phyloP scores from a whole-genome alignment of 2,329 filamentous ascomycete genomes.

The Fusarium musae region DNA sequence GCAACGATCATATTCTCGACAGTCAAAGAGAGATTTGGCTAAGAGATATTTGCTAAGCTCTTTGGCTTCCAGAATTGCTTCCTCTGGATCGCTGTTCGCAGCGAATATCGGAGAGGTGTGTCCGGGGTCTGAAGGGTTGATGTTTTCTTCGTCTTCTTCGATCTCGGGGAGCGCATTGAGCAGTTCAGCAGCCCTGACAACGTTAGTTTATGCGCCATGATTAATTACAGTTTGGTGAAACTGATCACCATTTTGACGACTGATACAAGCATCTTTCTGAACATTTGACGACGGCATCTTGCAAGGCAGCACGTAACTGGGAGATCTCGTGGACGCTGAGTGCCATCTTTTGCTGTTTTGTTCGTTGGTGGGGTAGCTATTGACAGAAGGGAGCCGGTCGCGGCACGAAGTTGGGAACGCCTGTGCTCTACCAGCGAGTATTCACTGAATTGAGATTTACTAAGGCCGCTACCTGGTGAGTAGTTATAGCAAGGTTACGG shows the following conservation, averaged over 20 bases:
- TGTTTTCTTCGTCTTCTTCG: conserved; percentile 64
- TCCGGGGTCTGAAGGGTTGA: conserved; percentile 46
- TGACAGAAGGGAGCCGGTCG: conserved; percentile 9
- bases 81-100: conserved; percentile 73
- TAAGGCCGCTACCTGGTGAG: background rate
- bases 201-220: conserved; percentile 25
- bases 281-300: conserved; percentile 88
- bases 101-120: conserved; percentile 61
- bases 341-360: conserved; percentile 55
- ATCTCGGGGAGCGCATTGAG: conserved; percentile 81
- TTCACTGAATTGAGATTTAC: background rate
- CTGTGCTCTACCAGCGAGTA: background rate
- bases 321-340: conserved; percentile 66
- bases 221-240: background rate
- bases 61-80: conserved; percentile 79
- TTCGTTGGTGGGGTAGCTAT: conserved; percentile 28
- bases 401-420: background rate
- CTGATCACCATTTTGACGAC: conserved; percentile 87
- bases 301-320: conserved; percentile 78
- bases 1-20: conserved; percentile 93
- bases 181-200: conserved; percentile 88
- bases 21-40: conserved; percentile 95
- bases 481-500: background rate
- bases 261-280: conserved; percentile 96
- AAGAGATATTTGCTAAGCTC: conserved; percentile 88